Conservation (phyloP, 2,329 filamentous ascomycete species). For the Cladosporium colombiae region DNA sequence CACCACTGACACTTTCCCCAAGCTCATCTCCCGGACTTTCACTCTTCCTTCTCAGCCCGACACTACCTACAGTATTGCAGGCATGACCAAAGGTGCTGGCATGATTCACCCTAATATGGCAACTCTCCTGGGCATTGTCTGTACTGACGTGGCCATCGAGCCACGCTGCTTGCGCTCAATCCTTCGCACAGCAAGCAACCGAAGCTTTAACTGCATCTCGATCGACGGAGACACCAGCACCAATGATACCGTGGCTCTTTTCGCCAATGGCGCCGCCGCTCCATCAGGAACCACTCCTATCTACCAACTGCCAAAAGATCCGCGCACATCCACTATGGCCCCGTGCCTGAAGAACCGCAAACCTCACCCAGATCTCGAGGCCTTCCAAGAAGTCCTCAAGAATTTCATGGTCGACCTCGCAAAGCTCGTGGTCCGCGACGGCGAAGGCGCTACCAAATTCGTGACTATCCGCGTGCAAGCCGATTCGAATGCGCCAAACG, state of each 20-base stretch:
- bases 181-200: constrained; percentile 72
- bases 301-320: not conserved
- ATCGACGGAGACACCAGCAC: constrained; percentile 97
- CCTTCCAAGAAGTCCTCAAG: constrained; percentile 70
- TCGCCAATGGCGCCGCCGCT: constrained; percentile 87
- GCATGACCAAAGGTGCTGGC: constrained; percentile 96
- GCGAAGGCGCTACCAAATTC: constrained; percentile 97
- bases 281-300: constrained; percentile 25
- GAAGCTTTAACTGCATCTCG: constrained; percentile 94
- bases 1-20: constrained; percentile 98
- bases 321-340: too few species aligned
- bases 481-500: constrained; percentile 43
- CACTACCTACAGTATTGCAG: constrained; percentile 79
- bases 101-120: constrained; percentile 99
- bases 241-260: constrained; percentile 90
- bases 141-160: constrained; percentile 83
- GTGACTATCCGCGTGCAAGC: constrained; percentile 77
- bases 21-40: constrained; percentile 84
- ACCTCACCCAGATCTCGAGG: constrained; percentile 60
- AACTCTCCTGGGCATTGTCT: constrained; percentile 86
- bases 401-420: constrained; percentile 81
- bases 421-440: constrained; percentile 91
- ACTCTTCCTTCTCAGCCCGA: constrained; percentile 76
- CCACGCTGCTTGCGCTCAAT: constrained; percentile 66
- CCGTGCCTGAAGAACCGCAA: constrained; percentile 54